phyloP scores from a whole-genome alignment of 169 alveolate genomes.

The Neospora caninum region DNA sequence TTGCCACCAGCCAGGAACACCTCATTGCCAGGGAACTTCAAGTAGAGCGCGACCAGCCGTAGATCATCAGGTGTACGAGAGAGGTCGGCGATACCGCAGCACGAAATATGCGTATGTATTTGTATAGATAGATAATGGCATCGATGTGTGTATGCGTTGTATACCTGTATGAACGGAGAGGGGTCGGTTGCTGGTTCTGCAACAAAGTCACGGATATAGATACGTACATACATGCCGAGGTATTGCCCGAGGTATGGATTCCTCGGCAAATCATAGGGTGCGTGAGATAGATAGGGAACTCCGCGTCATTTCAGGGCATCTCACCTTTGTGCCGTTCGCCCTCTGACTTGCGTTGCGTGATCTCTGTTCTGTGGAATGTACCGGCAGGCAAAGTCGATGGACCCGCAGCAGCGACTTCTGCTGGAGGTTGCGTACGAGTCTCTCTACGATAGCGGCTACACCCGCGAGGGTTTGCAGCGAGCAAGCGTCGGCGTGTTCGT shows the following conservation, averaged over 20 bases:
- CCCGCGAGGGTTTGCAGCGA: conserved; percentile 68
- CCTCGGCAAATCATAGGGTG: background rate
- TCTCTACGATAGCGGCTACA: conserved; percentile 74
- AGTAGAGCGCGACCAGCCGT: background rate
- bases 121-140: too few relatives aligned
- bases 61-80: too few relatives aligned
- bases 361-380: background rate
- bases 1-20: background rate
- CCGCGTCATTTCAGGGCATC: background rate
- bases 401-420: conserved; percentile 83
- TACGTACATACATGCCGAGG: too few relatives aligned
- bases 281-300: background rate
- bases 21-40: background rate
- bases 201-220: too few relatives aligned
- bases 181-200: too few relatives aligned
- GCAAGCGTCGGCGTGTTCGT: conserved; percentile 77
- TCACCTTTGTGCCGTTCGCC: too few relatives aligned
- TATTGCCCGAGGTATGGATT: too few relatives aligned
- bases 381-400: conserved; percentile 82
- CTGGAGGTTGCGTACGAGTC: conserved; percentile 79
- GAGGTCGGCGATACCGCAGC: too few relatives aligned
- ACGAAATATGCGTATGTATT: too few relatives aligned
- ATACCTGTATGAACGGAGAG: too few relatives aligned
- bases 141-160: too few relatives aligned
- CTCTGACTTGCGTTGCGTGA: background rate